Evolutionary conservation across 768 basidiomycete species (phyloP).

Genomic region (Lentinula sp.): DNA sequence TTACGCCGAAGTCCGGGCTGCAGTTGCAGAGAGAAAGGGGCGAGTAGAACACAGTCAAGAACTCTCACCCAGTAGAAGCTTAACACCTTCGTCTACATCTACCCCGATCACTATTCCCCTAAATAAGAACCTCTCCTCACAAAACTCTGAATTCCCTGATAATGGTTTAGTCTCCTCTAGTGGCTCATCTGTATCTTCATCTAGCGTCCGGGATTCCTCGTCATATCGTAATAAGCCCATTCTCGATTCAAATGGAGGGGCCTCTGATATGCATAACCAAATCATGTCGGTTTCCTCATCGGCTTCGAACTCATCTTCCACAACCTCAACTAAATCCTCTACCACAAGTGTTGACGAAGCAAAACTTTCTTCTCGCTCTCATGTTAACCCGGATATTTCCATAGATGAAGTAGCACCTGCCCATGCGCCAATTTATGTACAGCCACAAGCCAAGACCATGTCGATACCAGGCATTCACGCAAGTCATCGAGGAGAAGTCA

Average conservation of each 20-base stretch:
- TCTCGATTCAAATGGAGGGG: background rate
- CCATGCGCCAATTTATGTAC: slow-evolving; percentile 57
- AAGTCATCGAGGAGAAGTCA: slow-evolving; percentile 77
- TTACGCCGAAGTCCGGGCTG: slow-evolving; percentile 71
- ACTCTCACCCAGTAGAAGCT: slow-evolving; percentile 15
- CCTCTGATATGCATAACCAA: slow-evolving; percentile 6
- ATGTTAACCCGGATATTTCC: slow-evolving; percentile 7
- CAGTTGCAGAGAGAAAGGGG: slow-evolving; percentile 63
- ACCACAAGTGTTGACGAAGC: slow-evolving; percentile 29
- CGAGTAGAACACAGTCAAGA: slow-evolving; percentile 17
- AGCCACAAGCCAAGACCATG: slow-evolving; percentile 79
- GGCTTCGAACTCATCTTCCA: slow-evolving; percentile 17
- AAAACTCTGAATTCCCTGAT: background rate
- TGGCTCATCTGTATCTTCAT: background rate
- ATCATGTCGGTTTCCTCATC: slow-evolving; percentile 7
- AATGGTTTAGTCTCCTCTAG: background rate
- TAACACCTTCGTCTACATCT: slow-evolving; percentile 8
- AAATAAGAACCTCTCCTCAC: background rate
- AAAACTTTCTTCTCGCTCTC: slow-evolving; percentile 8
- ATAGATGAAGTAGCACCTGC: slow-evolving; percentile 18
- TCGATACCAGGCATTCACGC: slow-evolving; percentile 85
- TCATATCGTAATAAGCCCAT: background rate
- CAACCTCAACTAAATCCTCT: slow-evolving; percentile 17
- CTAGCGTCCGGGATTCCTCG: background rate
- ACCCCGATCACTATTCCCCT: slow-evolving; percentile 13